phyloP scores from a whole-genome alignment of 2,329 filamentous ascomycete species.

The Fusarium haematococcum region DNA sequence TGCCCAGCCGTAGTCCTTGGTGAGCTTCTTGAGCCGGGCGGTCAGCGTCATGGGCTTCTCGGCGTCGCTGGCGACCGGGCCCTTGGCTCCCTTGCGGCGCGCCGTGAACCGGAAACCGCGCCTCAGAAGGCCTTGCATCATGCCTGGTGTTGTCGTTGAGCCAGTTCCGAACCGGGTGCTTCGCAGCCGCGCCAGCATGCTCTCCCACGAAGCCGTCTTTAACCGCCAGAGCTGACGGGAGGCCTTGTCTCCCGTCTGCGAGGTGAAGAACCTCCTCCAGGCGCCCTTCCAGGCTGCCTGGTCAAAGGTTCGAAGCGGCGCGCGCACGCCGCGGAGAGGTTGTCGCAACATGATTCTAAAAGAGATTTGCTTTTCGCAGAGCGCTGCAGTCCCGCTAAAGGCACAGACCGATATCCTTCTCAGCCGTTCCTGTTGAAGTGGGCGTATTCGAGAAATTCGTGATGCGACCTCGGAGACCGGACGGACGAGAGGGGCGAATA shows the following conservation, averaged over 20 bases:
- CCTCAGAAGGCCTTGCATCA: slow-evolving; percentile 39
- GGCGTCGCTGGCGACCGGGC: slow-evolving; percentile 34
- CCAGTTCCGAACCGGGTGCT: slow-evolving; percentile 22
- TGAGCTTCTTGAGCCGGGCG: slow-evolving; percentile 82
- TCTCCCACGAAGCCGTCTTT: slow-evolving; percentile 32
- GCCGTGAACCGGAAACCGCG: slow-evolving; percentile 53
- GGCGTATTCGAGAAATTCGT: slow-evolving; percentile 21
- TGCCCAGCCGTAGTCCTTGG: slow-evolving; percentile 93
- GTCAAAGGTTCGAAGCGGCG: slow-evolving; percentile 35
- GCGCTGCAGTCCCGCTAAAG: neutral
- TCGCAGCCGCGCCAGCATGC: slow-evolving; percentile 34
- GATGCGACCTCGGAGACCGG: slow-evolving; percentile 14
- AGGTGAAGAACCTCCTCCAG: slow-evolving; percentile 45
- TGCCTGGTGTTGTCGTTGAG: slow-evolving; percentile 32
- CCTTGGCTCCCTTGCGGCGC: slow-evolving; percentile 46
- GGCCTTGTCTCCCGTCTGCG: slow-evolving; percentile 36
- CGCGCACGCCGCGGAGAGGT: slow-evolving; percentile 38
- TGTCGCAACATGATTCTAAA: slow-evolving; percentile 43
- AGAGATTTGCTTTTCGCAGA: neutral
- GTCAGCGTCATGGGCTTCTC: slow-evolving; percentile 65
- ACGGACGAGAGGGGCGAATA: slow-evolving; percentile 30
- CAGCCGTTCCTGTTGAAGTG: neutral
- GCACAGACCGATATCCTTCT: neutral
- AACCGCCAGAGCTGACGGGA: slow-evolving; percentile 38
- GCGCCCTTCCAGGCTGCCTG: slow-evolving; percentile 43